Evolutionary conservation across 768 basidiomycete genomes (phyloP).

Genomic region (Mycena galopus): DNA sequence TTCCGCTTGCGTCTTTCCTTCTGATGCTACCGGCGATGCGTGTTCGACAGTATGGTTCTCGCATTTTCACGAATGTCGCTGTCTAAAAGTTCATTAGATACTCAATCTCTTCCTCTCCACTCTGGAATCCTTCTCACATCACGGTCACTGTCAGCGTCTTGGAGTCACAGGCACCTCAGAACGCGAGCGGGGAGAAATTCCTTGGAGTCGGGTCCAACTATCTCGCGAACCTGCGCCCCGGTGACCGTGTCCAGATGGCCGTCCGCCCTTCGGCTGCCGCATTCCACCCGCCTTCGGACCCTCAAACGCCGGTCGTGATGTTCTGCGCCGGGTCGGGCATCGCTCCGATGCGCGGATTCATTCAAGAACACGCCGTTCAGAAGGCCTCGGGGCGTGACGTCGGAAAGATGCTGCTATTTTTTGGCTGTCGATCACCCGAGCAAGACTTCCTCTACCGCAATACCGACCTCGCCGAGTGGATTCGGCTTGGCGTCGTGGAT

Average conservation of each 20-base stretch:
- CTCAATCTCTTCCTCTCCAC: slow-evolving; percentile 63
- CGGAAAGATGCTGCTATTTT: slow-evolving; percentile 57
- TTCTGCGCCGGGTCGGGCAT: slow-evolving; percentile 61
- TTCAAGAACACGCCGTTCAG: slow-evolving; percentile 63
- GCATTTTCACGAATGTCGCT: no score
- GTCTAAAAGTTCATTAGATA: no score
- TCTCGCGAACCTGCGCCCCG: slow-evolving; percentile 53
- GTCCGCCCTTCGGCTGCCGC: slow-evolving; percentile 53
- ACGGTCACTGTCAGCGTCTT: slow-evolving; percentile 60
- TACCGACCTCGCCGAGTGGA: slow-evolving; percentile 59
- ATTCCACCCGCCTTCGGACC: slow-evolving; percentile 59
- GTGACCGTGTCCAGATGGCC: slow-evolving; percentile 56
- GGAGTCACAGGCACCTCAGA: slow-evolving; percentile 50
- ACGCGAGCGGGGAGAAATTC: slow-evolving; percentile 45
- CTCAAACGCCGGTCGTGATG: slow-evolving; percentile 54
- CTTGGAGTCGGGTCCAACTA: slow-evolving; percentile 61
- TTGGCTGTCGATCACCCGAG: slow-evolving; percentile 58
- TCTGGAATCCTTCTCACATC: slow-evolving; percentile 55
- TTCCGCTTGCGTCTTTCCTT: slow-evolving; percentile 53
- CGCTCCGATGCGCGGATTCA: slow-evolving; percentile 63
- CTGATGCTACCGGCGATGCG: slow-evolving; percentile 60
- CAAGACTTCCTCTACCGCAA: slow-evolving; percentile 59
- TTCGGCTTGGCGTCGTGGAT: slow-evolving; percentile 52
- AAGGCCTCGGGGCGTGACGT: slow-evolving; percentile 56
- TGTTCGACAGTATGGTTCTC: slow-evolving; percentile 61